Conservation (phyloP, 2,329 filamentous ascomycete genomes). For the Cladosporium cucumerinum region DNA sequence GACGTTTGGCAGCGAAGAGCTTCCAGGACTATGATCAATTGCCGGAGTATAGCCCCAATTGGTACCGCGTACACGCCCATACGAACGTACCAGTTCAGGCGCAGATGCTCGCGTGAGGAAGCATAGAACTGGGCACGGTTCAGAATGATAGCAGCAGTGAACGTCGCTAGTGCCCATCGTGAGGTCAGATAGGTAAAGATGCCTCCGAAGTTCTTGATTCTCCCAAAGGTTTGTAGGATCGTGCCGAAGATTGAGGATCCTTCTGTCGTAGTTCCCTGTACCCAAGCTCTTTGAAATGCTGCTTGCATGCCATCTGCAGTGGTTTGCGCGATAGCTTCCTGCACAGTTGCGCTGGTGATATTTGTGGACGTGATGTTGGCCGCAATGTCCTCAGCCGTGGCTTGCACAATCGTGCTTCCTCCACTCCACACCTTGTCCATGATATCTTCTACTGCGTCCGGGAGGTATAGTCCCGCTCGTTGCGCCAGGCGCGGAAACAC, state of each 20-base stretch:
- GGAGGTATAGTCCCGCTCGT: constrained; percentile 59
- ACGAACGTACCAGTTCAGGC: constrained; percentile 69
- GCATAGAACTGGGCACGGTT: constrained; percentile 94
- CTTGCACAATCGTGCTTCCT: constrained; percentile 58
- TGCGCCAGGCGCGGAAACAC: constrained; percentile 68
- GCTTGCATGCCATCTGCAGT: constrained; percentile 36
- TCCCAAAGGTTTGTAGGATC: constrained; percentile 26
- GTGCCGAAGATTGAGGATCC: constrained; percentile 28
- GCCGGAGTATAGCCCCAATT: constrained; percentile 65
- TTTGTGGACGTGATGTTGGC: constrained; percentile 41
- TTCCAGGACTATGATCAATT: constrained; percentile 69
- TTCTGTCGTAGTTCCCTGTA: constrained; percentile 24
- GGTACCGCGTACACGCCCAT: constrained; percentile 68
- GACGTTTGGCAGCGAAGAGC: constrained; percentile 87
- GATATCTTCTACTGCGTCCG: constrained; percentile 58
- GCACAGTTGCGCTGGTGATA: constrained; percentile 29
- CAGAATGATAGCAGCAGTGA: constrained; percentile 79
- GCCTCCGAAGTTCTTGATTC: constrained; percentile 66
- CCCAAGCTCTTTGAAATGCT: constrained; percentile 26
- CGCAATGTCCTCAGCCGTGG: constrained; percentile 47
- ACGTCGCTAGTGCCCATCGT: constrained; percentile 85
- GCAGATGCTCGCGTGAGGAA: constrained; percentile 76
- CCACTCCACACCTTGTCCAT: constrained; percentile 51
- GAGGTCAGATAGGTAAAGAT: constrained; percentile 89
- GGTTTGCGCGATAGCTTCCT: constrained; percentile 41